Percentiles rank a stretch among this genome's conserved stretches.
phyloP scores from a whole-genome alignment of 208 protist species.

The Endotrypanum monterogeii region DNA sequence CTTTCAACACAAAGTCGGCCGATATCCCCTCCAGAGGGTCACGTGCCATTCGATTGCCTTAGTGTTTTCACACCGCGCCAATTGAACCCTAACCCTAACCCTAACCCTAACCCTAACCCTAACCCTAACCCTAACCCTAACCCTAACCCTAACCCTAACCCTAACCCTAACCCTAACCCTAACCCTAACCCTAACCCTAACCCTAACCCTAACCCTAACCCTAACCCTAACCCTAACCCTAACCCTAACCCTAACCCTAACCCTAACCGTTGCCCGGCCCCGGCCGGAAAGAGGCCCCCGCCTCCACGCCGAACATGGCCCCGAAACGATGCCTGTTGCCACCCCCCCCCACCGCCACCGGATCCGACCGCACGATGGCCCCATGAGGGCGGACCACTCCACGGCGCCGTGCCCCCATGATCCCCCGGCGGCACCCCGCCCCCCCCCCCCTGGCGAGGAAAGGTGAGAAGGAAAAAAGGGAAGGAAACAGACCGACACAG shows the following conservation, averaged over 20 bases:
- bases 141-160: not conserved
- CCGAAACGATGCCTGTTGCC: not conserved
- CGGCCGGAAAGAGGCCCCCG: no score
- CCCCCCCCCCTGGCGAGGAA: no score
- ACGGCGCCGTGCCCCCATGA: no score
- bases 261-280: not conserved
- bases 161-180: conserved; percentile 1
- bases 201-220: not conserved
- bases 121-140: not conserved
- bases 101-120: conserved; percentile 1
- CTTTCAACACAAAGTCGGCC: no score
- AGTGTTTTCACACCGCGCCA: no score
- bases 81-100: not conserved
- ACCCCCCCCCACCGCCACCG: not conserved
- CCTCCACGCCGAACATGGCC: not conserved
- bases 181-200: conserved; percentile 3
- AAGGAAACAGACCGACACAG: no score
- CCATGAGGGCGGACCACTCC: no score
- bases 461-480: no score
- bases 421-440: no score
- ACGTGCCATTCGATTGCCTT: no score
- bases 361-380: no score
- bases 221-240: conserved; percentile 8
- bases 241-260: conserved; percentile 1
- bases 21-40: no score